phyloP scores from a whole-genome alignment of 176 grass and related monocot species.

The Zizania latifolia region DNA sequence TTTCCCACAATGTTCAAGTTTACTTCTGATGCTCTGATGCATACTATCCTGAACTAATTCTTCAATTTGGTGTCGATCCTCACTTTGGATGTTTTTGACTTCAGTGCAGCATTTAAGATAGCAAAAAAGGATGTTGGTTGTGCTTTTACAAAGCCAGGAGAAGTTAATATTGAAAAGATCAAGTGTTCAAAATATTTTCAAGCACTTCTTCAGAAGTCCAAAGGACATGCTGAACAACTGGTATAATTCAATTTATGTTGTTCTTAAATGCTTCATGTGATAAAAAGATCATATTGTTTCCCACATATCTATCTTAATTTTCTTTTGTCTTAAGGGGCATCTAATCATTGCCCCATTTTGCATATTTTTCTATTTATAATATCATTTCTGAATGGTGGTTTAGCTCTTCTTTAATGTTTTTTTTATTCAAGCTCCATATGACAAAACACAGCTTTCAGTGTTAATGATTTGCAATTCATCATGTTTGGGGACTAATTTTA shows the following conservation, averaged over 20 bases:
- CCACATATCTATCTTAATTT: neutral
- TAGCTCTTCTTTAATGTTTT: neutral
- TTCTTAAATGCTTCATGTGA: conserved; percentile 13
- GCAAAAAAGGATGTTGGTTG: conserved; percentile 52
- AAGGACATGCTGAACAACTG: conserved; percentile 43
- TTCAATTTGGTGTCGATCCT: neutral
- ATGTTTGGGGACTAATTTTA: conserved; percentile 27
- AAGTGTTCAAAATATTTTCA: conserved; percentile 65
- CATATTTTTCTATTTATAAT: neutral
- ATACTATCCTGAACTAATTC: neutral
- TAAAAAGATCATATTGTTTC: neutral
- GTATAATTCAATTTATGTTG: conserved; percentile 34
- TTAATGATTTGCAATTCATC: neutral
- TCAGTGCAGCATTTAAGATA: conserved; percentile 73
- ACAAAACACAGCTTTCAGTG: neutral
- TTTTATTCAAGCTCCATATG: neutral
- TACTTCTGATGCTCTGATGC: neutral
- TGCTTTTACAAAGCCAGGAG: conserved; percentile 57
- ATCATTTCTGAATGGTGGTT: neutral
- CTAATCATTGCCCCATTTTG: neutral
- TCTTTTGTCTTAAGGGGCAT: neutral
- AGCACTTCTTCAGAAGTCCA: conserved; percentile 46
- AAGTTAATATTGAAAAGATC: conserved; percentile 64
- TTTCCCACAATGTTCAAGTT: neutral
- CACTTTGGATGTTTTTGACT: conserved; percentile 26